Conservation (phyloP, 345 rosid genomes). For the Balakata baccata region DNA sequence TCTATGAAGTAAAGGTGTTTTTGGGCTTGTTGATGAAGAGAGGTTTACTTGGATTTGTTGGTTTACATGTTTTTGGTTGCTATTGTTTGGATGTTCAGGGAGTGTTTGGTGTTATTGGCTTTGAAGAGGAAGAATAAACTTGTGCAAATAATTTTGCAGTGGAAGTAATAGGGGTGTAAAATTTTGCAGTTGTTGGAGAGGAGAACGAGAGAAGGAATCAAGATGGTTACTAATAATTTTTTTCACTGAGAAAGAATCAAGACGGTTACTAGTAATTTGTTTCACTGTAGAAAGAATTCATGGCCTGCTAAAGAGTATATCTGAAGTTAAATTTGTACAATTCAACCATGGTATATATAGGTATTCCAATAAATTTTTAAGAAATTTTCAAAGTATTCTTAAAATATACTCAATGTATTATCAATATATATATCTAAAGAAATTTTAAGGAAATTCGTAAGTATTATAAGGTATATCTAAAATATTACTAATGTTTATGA, state of each 20-base stretch:
- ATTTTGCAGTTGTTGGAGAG: not conserved
- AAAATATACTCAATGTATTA: no score
- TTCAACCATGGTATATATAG: no score
- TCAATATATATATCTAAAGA: no score
- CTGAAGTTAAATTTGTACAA: no score
- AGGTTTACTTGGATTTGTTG: slow-evolving; percentile 16
- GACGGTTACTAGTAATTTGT: no score
- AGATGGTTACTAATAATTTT: slow-evolving; percentile 72
- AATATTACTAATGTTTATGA: no score
- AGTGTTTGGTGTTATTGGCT: slow-evolving; percentile 6
- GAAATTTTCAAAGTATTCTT: no score
- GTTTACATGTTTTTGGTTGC: not conserved
- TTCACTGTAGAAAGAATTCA: no score
- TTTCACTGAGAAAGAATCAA: slow-evolving; percentile 80
- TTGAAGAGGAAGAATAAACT: not conserved
- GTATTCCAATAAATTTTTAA: no score
- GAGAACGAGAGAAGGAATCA: slow-evolving; percentile 9
- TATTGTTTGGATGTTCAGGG: slow-evolving; percentile 24
- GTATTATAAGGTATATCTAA: no score
- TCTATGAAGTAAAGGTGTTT: slow-evolving; percentile 16
- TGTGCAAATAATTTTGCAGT: not conserved
- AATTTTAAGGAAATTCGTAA: no score
- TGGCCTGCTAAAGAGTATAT: no score
- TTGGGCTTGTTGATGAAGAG: slow-evolving; percentile 16
- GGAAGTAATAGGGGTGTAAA: not conserved